Conservation (phyloP, 345 rosid genomes). For the Eucalyptus lansdowneana region DNA sequence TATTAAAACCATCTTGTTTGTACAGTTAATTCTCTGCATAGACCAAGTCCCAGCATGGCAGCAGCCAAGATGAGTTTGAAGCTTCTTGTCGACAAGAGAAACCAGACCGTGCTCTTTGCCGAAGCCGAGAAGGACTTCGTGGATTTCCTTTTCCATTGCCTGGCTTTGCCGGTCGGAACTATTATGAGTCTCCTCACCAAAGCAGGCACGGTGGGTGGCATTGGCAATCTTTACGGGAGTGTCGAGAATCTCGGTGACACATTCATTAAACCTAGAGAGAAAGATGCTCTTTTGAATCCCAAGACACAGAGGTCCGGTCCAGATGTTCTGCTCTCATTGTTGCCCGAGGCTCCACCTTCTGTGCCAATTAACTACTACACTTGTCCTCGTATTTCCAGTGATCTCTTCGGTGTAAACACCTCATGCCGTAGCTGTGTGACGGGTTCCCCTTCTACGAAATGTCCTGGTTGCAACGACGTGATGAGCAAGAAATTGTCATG, state of each 20-base stretch:
- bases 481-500: neutral
- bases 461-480: neutral
- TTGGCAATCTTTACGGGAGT: neutral
- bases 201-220: neutral
- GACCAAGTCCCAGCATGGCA: neutral
- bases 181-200: neutral
- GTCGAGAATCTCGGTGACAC: neutral
- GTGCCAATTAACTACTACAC: neutral
- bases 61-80: neutral
- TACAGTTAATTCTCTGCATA: neutral
- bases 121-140: slow-evolving; percentile 1
- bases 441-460: neutral
- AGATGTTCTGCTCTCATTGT: neutral
- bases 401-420: too few species aligned
- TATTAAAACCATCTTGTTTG: neutral
- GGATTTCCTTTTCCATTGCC: neutral
- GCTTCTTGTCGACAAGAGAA: neutral
- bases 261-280: neutral
- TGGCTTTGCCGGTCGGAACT: slow-evolving; percentile 4
- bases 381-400: neutral
- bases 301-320: neutral
- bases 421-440: neutral
- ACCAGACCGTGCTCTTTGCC: neutral
- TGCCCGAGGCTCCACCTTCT: neutral
- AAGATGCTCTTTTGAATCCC: neutral